Evolutionary conservation across 257 asterid genomes (phyloP), one percentile per base, ranked within the genome.

Genomic region (Mitragyna speciosa): DNA sequence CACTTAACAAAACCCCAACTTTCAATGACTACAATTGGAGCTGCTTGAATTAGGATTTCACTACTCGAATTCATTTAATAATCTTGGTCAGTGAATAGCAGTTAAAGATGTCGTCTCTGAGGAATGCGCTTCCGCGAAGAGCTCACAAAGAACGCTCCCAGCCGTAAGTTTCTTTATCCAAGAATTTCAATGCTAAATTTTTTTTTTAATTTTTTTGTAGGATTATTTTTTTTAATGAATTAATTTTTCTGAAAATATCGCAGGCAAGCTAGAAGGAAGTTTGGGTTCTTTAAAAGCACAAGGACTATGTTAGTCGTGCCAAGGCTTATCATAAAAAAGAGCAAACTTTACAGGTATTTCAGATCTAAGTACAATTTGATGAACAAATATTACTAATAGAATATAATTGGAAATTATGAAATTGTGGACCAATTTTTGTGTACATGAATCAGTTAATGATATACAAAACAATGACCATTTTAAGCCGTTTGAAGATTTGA

Each of bases 111-210:
- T 92, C 98, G 76, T 94, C 98, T 17, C 81, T 91, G 73, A 89
- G 93, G 90, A 94, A 94, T 82, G 92, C 97, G 47, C 24, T 93
- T 64, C 95, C 97, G 0, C 85, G 96, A 75, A 88, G 72, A 83
- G 96, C 95, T 87, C 97, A 94, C 88, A 94, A 90, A 87, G 98
- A 92, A 86, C 97, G 98, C 0, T 81, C 97, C 28, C 97, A 92
- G 83, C 98, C 96, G 98, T 94, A 80, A 89, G 98, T 83, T n/a
- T 64, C 20, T 54, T 33, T 2, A 41, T 76, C 68, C 31, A 19
- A 1, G 3, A 30, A 24, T 22, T 3, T 5, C 12, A 31, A 17
- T 0, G 33, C 33, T 74, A 2, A 19, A 20, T 28, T 58, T 36
- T 31, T 82, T 47, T 17, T 39, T 5, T 78, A 4, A 33, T 33